Evolutionary conservation across 2,329 filamentous ascomycete species (phyloP), one percentile per base, ranked within the genome.

Genomic region (Coniochaeta prunicola): DNA sequence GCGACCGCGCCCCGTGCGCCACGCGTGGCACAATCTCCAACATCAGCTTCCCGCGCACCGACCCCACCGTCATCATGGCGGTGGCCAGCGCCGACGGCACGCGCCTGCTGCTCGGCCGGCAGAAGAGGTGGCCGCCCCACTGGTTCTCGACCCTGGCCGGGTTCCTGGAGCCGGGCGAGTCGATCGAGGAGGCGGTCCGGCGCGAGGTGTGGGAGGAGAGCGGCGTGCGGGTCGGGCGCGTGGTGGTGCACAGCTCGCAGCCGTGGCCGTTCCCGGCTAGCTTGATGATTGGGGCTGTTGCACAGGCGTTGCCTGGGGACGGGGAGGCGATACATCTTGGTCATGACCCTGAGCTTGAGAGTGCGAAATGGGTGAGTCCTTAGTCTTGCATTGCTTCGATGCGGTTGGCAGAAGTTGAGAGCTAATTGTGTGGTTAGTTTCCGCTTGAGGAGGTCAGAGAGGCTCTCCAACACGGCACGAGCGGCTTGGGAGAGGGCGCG

Each of bases 61-160:
- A 97, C 67, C 92, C 92, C 1, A 96, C 91, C 30, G 92, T 97
- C 71, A 99, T 99, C 74, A 92, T 96, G 76, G 93, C 92, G 0
- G 88, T 97, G 12, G 84, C 97, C 33, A 96, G 89, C 57, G 80
- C 87, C 56, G 90, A 96, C 65, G 89, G 89, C 56, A 82, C 87
- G 64, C 84, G 85, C 61, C 76, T 96, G 40, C 83, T 99, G 8
- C 87, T 99, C 0, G 94, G 94, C 38, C 87, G 94, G 15, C 86
- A 90, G 68, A 90, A 89, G 74, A 83, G 90, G 57, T 99, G 88
- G 82, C 94, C 94, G 1, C 79, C 83, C 1, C 71, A 89, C 71
- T 96, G 89, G 90, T 97, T 93, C 78, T 91, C 86, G 66, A 96
- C 92, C 0, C 84, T 99, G 12, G 90, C 90, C 2, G 91, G 91